Evolutionary conservation across 345 rosid species (phyloP), one percentile per base, ranked within the genome.

Genomic region (Hibiscus trionum): DNA sequence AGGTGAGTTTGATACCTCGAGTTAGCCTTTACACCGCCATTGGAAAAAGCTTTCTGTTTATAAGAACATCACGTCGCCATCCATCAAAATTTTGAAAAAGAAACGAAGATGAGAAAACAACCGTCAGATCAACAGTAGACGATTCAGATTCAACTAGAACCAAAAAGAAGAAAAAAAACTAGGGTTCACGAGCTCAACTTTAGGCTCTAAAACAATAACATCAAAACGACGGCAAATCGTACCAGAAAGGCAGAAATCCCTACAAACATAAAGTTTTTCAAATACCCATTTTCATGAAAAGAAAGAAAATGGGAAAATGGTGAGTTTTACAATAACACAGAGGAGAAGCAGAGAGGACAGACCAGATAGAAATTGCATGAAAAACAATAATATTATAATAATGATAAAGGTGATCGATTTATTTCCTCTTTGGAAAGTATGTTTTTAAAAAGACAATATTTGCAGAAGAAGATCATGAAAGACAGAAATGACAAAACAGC

Each of bases 161-260:
- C 56, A 35, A 46, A 17, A 68, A 2, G 10, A 33, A 70, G 0
- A 21, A 21, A 21, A 21, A 21, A 21, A 39, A 76, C 61, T 70
- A 57, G 46, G 68, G 27, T 73, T 82, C 77, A 80, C 80, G 84
- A 70, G 78, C 29, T 56, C 29, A 62, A 14, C 33, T 39, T 49
- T 57, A 64, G 76, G 72, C 69, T 53, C 70, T 11, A 8, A 65
- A 69, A 60, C 69, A 74, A 14, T 31, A 27, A 73, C 57, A 68
- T 3, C 66, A 52, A 80, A 73, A 76, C 87, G 83, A 79, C 83
- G 85, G 78, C 78, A 77, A 74, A 19, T 71, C 66, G 75, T 47
- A 75, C 49, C 15, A 55, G 72, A 53, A 49, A 4, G 4, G 4
- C 4, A 31, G 33, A 31, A 31, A 21, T 17, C 24, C 5, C 11